phyloP scores from a whole-genome alignment of 768 basidiomycete species.

The Sporobolomyces roseus region DNA sequence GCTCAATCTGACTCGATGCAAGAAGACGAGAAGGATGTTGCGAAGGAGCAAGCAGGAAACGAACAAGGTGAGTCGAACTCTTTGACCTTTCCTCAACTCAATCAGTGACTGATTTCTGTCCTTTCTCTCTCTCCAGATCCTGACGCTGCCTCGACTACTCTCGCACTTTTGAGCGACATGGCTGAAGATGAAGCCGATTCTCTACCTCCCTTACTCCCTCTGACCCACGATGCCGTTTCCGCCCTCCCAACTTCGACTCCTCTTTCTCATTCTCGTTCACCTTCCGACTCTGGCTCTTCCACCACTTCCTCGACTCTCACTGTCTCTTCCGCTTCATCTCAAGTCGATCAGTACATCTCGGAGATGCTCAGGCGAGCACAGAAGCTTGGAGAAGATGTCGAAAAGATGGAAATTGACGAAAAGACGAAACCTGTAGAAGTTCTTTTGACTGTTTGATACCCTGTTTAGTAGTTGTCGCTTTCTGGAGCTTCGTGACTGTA shows the following conservation, averaged over 20 bases:
- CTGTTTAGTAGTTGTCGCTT: too few species aligned
- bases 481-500: too few species aligned
- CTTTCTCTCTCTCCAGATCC: too few species aligned
- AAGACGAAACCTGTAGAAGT: background rate
- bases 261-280: background rate
- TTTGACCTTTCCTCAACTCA: background rate
- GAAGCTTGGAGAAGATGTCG: constrained; percentile 2
- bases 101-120: background rate
- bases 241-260: background rate
- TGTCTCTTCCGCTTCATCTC: background rate
- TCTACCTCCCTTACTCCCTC: background rate
- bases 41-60: background rate
- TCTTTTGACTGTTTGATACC: too few species aligned
- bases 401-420: background rate
- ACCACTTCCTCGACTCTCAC: constrained; percentile 16
- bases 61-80: background rate
- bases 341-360: constrained; percentile 5
- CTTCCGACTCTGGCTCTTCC: background rate
- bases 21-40: too few species aligned
- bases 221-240: background rate
- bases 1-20: background rate
- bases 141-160: background rate
- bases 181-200: background rate
- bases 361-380: constrained; percentile 13
- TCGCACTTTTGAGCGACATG: too few species aligned